phyloP scores from a whole-genome alignment of 106 monocot species.

The Posidonia australis region DNA sequence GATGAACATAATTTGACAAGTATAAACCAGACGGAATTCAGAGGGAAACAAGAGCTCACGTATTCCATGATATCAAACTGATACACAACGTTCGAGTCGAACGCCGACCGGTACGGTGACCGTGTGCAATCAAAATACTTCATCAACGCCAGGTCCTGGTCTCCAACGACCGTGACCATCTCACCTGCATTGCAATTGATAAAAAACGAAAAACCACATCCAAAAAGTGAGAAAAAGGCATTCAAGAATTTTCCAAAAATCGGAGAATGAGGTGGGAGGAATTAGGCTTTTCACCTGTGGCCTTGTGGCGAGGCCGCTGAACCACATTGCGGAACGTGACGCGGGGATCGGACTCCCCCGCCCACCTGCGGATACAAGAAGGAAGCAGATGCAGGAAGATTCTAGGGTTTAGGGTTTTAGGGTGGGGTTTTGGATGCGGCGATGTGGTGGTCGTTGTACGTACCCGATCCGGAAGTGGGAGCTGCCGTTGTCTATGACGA shows the following conservation, averaged over 20 bases:
- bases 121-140: slow-evolving; percentile 92
- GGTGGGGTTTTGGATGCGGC: neutral
- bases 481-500: slow-evolving; percentile 93
- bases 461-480: slow-evolving; percentile 79
- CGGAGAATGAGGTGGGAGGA: too few species aligned
- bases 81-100: slow-evolving; percentile 90
- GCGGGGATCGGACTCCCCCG: slow-evolving; percentile 85
- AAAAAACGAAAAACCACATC: neutral
- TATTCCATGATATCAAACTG: slow-evolving; percentile 98
- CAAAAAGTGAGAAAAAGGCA: neutral
- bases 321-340: slow-evolving; percentile 72
- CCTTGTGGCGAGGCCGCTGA: slow-evolving; percentile 83
- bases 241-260: too few species aligned
- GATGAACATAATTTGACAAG: neutral
- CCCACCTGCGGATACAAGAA: slow-evolving; percentile 48
- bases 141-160: slow-evolving; percentile 69
- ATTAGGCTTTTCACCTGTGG: slow-evolving; percentile 36
- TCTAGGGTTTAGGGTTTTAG: slow-evolving; percentile 27
- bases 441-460: neutral
- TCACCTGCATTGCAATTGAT: slow-evolving; percentile 47
- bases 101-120: slow-evolving; percentile 66
- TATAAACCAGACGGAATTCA: neutral
- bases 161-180: slow-evolving; percentile 80
- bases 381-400: neutral
- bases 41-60: slow-evolving; percentile 32